Evolutionary conservation across 2,329 filamentous ascomycete species (phyloP).

Genomic region (Verticillium longisporum): DNA sequence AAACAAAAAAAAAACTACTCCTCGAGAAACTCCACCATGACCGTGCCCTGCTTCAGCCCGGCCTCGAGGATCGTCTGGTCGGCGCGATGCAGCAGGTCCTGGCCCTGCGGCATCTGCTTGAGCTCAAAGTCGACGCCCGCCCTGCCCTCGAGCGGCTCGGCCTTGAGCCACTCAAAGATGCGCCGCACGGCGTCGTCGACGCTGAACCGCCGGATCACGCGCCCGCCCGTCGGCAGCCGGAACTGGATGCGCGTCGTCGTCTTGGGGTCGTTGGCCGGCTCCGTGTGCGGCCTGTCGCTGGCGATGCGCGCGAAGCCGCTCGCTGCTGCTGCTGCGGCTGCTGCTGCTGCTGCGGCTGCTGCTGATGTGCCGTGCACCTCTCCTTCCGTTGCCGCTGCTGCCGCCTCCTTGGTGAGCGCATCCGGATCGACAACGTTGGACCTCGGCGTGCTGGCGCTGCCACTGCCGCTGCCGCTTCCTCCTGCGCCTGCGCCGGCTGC

Average conservation of each 20-base stretch:
- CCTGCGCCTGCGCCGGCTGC: no score
- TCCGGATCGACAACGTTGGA: conserved; percentile 73
- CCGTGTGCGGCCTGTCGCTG: conserved; percentile 63
- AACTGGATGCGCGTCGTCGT: conserved; percentile 88
- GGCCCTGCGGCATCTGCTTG: conserved; percentile 69
- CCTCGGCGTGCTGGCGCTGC: conserved; percentile 27
- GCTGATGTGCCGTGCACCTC: conserved; percentile 15
- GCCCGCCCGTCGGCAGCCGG: conserved; percentile 74
- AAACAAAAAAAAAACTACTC: conserved; percentile 23
- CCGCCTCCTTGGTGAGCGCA: conserved; percentile 66
- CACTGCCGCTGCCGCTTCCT: conserved; percentile 7
- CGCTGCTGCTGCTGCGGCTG: conserved; percentile 25
- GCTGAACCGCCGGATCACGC: conserved; percentile 80
- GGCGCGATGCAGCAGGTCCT: conserved; percentile 72
- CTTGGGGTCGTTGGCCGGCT: conserved; percentile 65
- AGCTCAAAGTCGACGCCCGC: conserved; percentile 77
- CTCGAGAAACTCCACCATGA: conserved; percentile 89
- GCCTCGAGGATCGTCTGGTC: conserved; percentile 71
- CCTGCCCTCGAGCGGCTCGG: conserved; percentile 75
- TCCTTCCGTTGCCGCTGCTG: conserved; percentile 29
- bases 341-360: no score
- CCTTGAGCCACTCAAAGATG: conserved; percentile 96
- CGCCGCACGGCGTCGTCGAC: conserved; percentile 69
- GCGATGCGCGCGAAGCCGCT: conserved; percentile 64
- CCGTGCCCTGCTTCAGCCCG: conserved; percentile 83